These are phyloP conservation scores for Caryopteris hybrid DNA, from an alignment of 305 asterid species.

Conservation along the genomic window DNA sequence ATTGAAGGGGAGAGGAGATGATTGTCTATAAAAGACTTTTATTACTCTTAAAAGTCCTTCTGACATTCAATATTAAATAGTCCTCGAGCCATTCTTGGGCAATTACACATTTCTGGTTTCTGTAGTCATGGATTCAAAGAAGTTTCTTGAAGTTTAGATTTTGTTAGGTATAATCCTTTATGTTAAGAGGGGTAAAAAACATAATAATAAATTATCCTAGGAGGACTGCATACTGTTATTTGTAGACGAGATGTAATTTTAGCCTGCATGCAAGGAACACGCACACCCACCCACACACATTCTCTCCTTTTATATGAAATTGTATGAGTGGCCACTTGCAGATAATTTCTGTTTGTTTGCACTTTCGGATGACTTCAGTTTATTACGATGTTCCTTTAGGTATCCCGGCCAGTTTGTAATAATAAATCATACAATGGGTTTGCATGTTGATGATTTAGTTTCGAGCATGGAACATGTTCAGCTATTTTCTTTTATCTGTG, in stretches of 20 bases:
- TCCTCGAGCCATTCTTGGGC: background rate
- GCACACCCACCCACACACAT: too few species aligned
- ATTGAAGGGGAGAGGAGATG: background rate
- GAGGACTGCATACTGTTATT: background rate
- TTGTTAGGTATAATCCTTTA: background rate
- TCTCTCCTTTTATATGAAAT: background rate
- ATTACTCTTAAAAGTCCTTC: background rate
- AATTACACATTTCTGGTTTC: background rate
- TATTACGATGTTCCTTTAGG: background rate
- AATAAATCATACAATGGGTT: background rate
- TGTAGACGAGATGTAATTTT: background rate
- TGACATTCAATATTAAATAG: background rate
- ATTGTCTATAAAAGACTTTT: background rate
- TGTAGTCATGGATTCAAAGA: background rate
- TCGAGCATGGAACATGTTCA: background rate
- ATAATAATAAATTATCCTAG: background rate
- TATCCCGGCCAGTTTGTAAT: background rate
- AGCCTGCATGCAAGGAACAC: background rate
- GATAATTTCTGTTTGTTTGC: background rate
- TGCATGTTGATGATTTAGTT: background rate
- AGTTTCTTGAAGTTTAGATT: background rate
- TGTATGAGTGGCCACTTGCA: background rate
- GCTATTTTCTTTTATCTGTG: background rate
- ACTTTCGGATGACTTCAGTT: background rate
- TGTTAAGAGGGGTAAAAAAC: background rate